These are phyloP conservation scores for Talaromyces sp. DNA, from an alignment of 2,329 filamentous ascomycete genomes.

Conservation along the genomic window DNA sequence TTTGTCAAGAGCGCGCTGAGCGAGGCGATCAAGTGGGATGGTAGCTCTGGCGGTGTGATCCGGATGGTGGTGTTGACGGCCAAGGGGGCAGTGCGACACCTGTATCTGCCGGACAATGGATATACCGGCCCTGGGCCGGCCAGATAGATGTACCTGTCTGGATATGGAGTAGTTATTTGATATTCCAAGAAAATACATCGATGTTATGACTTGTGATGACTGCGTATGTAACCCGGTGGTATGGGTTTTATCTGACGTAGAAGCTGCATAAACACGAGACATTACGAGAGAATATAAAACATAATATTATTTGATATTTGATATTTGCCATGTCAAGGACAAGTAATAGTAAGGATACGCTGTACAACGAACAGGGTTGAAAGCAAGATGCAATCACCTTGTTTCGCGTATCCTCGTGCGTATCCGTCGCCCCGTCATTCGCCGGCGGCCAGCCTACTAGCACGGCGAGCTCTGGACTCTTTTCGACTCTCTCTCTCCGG, in stretches of 20 bases:
- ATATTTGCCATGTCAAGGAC: too few relatives aligned
- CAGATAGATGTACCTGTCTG: conserved; percentile 1
- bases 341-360: too few relatives aligned
- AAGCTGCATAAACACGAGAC: too few relatives aligned
- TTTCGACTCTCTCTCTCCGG: background rate
- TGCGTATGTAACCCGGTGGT: too few relatives aligned
- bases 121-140: conserved; percentile 67
- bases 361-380: background rate
- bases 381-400: conserved; percentile 3
- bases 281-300: background rate
- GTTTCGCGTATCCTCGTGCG: conserved; percentile 12
- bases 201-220: background rate
- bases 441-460: background rate
- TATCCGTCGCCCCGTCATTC: conserved; percentile 10
- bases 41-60: conserved; percentile 96
- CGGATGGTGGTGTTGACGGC: conserved; percentile 93
- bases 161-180: background rate
- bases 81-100: conserved; percentile 81
- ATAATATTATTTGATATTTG: background rate
- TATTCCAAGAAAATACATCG: background rate
- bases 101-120: conserved; percentile 89
- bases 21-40: conserved; percentile 99
- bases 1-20: conserved; percentile 89
- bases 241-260: too few relatives aligned
- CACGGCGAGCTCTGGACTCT: background rate